Evolutionary conservation across 2,329 filamentous ascomycete genomes (phyloP), one percentile per base, ranked within the genome.

Genomic region (Erysiphe pulchra): DNA sequence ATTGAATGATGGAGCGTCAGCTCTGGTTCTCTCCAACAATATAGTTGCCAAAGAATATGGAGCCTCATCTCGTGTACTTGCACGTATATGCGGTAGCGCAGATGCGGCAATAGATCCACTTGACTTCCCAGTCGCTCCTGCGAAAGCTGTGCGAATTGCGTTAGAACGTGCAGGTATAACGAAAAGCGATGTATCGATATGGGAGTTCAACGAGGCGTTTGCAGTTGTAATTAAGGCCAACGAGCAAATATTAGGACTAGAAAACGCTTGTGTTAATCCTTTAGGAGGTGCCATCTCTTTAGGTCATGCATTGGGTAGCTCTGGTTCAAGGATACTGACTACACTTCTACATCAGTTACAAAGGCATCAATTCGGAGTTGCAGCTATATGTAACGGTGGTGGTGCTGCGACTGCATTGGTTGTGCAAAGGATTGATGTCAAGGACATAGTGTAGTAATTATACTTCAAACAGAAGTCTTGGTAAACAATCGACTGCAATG

Each of bases 141-240:
- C 90, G 36, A 86, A 92, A 62, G 87, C 87, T 5, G 87, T 95
- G 0, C 85, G 87, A 2, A 75, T 94, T 55, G 86, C 86, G 11
- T 69, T 98, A 44, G 73, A 85, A 62, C 73, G 86, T 47, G 90
- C 90, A 0, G 86, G 87, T 11, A 86, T 98, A 53, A 83, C 75
- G 51, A 84, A 86, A 63, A 80, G 92, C 42, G 81, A 95, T 61
- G 84, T 98, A 41, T 77, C 87, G 5, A 66, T 94, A 18, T 95
- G 90, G 87, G 90, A 95, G 61, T 93, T 98, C 63, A 98, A 98
- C 61, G 90, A 98, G 65, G 90, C 90, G 0, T 98, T 98, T 59
- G 87, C 90, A 28, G 83, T 82, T 4, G 86, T 94, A 30, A 90
- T 94, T 61, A 85, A 90, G 59, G 86, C 87, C 38, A 94, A 95